phyloP scores from a whole-genome alignment of 768 basidiomycete genomes.

The Punctularia strigosozonata region DNA sequence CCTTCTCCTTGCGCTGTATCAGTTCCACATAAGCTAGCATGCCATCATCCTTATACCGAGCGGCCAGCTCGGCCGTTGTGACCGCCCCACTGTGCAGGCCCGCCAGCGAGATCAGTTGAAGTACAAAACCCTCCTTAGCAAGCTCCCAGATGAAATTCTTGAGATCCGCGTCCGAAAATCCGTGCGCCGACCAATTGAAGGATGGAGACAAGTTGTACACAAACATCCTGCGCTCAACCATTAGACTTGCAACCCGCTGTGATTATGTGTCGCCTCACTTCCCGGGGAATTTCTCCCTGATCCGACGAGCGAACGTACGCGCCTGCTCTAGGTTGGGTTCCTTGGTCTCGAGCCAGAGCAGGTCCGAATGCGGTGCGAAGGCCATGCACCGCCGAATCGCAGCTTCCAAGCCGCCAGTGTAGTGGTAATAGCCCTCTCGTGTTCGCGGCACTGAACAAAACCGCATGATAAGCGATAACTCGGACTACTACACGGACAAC shows the following conservation, averaged over 20 bases:
- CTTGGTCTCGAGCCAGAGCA: constrained; percentile 91
- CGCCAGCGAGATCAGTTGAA: constrained; percentile 82
- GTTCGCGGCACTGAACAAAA: constrained; percentile 66
- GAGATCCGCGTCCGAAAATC: constrained; percentile 66
- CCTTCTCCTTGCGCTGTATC: constrained; percentile 80
- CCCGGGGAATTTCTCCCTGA: constrained; percentile 58
- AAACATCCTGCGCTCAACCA: constrained; percentile 45
- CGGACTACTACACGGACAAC: constrained; percentile 18
- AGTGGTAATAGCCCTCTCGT: constrained; percentile 86
- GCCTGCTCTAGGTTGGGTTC: constrained; percentile 77
- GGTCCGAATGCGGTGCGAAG: constrained; percentile 80
- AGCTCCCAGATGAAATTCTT: constrained; percentile 87
- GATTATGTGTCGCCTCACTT: constrained; percentile 36
- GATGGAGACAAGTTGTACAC: constrained; percentile 92
- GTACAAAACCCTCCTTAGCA: constrained; percentile 82
- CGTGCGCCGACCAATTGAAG: constrained; percentile 85
- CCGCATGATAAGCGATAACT: not conserved
- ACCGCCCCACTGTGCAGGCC: constrained; percentile 83
- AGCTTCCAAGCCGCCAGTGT: constrained; percentile 68
- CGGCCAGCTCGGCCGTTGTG: constrained; percentile 69
- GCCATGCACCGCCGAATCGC: constrained; percentile 72
- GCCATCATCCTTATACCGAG: constrained; percentile 73
- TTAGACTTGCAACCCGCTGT: not conserved
- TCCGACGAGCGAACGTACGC: constrained; percentile 61
- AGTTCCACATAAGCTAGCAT: constrained; percentile 91